A percentile compares a stretch with the other conserved stretches of the same genome.
Conservation (phyloP, 2,329 filamentous ascomycete species). For the Aciculosporium take region DNA sequence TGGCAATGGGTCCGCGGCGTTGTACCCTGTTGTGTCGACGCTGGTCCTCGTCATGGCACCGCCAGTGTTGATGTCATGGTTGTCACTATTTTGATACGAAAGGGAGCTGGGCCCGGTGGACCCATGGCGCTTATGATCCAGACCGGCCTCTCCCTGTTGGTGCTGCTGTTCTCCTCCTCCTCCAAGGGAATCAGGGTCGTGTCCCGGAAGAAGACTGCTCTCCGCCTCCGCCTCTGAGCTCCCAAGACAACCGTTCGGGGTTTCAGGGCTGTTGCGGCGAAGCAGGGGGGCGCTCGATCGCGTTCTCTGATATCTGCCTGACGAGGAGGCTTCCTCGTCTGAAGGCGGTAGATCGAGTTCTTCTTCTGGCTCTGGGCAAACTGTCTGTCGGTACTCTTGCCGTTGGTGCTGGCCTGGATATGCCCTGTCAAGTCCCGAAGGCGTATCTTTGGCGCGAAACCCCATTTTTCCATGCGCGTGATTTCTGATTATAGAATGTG, state of each 20-base stretch:
- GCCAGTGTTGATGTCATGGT: background rate
- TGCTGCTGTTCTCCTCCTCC: background rate
- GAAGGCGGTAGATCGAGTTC: constrained; percentile 1
- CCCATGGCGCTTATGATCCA: background rate
- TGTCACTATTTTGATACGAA: background rate
- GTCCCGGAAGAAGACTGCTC: background rate
- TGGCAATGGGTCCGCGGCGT: constrained; percentile 4
- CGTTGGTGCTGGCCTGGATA: background rate
- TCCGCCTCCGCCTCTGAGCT: background rate
- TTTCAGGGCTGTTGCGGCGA: no score
- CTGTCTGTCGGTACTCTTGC: constrained; percentile 1
- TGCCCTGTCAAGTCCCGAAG: background rate
- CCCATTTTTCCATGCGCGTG: background rate
- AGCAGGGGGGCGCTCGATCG: no score
- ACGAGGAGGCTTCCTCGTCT: constrained; percentile 2
- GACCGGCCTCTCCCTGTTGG: background rate
- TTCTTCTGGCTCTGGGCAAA: background rate
- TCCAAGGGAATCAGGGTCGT: background rate
- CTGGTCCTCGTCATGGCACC: background rate
- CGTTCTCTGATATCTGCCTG: background rate
- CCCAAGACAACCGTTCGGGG: background rate
- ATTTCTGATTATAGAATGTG: no score
- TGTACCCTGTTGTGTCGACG: constrained; percentile 3
- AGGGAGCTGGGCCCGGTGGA: background rate
- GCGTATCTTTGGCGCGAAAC: background rate